These are phyloP conservation scores for Cutaneotrichosporon dermatis DNA, from an alignment of 1,284 basidiomycete species.

Conservation along the genomic window DNA sequence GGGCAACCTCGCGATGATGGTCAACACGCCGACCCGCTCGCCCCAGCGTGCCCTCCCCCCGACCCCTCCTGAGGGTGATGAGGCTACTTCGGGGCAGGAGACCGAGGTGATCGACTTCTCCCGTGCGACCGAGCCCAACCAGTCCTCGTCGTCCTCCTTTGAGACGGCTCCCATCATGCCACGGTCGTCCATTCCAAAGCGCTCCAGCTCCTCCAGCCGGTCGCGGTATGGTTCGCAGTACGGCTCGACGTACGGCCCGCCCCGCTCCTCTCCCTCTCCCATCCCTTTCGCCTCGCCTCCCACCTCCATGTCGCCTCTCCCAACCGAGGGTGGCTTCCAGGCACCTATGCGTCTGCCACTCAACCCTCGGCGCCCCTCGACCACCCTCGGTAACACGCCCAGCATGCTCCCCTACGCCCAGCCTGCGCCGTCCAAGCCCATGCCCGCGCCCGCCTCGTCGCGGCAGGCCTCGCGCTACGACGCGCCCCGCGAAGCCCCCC, in stretches of 20 bases:
- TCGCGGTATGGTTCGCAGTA: too few species aligned
- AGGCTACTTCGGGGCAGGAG: background rate
- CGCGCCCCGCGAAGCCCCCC: background rate
- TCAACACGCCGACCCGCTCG: background rate
- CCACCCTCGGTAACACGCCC: background rate
- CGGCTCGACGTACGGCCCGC: background rate
- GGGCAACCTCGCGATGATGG: too few species aligned
- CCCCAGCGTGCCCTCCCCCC: background rate
- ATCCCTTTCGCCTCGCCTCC: background rate
- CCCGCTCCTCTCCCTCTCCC: background rate
- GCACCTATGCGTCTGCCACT: background rate
- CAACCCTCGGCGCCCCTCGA: background rate
- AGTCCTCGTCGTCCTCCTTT: too few species aligned
- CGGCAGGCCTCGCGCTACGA: too few species aligned
- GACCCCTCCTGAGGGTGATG: background rate
- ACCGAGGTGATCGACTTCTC: slow-evolving; percentile 10
- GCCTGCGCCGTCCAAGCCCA: background rate
- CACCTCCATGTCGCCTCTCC: background rate
- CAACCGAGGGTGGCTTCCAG: background rate
- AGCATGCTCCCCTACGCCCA: slow-evolving; percentile 2
- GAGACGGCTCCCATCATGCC: background rate
- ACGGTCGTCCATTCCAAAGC: background rate
- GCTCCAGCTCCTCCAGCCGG: background rate
- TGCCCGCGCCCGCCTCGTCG: too few species aligned
- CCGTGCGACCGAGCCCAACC: background rate